A percentile compares a stretch with the other conserved stretches of the same genome.
Evolutionary conservation across 805 yeast species (phyloP).

Genomic region (Saturnispora bothae): DNA sequence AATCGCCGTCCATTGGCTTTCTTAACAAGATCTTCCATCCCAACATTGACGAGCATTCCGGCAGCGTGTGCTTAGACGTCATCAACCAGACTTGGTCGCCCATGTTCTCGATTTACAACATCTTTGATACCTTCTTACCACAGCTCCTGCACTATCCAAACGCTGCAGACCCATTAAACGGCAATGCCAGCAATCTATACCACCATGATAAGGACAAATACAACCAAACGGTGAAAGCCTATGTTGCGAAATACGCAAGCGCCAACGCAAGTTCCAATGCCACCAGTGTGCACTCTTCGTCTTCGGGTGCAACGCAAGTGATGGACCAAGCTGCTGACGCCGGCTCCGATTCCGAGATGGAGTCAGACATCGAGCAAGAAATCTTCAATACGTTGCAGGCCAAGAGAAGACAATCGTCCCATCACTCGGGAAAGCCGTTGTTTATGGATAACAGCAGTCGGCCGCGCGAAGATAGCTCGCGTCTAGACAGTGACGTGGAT

Average conservation of each 20-base stretch:
- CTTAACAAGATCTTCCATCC: conserved; percentile 90
- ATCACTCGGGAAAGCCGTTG: conserved; percentile 3
- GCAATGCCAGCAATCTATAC: conserved; percentile 77
- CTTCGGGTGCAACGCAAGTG: neutral
- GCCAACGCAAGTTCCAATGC: conserved; percentile 22
- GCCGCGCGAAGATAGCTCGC: too few species aligned
- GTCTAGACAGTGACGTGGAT: too few species aligned
- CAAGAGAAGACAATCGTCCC: conserved; percentile 6
- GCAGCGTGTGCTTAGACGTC: conserved; percentile 91
- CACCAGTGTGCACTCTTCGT: neutral
- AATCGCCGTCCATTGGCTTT: conserved; percentile 92
- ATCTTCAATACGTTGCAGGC: conserved; percentile 3
- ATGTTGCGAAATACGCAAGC: conserved; percentile 62
- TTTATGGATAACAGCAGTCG: too few species aligned
- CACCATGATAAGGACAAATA: conserved; percentile 58
- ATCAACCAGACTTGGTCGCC: conserved; percentile 98
- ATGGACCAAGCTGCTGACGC: neutral
- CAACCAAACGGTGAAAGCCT: conserved; percentile 56
- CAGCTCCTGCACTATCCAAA: conserved; percentile 87
- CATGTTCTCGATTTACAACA: conserved; percentile 84
- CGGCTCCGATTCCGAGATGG: neutral
- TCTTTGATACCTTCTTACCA: conserved; percentile 88
- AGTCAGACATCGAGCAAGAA: conserved; percentile 5
- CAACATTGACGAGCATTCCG: conserved; percentile 82
- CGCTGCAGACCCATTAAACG: conserved; percentile 87